Percentiles rank a stretch among this genome's conserved stretches.
Conservation (phyloP, 805 yeast species). For the Candida ipomoeae region DNA sequence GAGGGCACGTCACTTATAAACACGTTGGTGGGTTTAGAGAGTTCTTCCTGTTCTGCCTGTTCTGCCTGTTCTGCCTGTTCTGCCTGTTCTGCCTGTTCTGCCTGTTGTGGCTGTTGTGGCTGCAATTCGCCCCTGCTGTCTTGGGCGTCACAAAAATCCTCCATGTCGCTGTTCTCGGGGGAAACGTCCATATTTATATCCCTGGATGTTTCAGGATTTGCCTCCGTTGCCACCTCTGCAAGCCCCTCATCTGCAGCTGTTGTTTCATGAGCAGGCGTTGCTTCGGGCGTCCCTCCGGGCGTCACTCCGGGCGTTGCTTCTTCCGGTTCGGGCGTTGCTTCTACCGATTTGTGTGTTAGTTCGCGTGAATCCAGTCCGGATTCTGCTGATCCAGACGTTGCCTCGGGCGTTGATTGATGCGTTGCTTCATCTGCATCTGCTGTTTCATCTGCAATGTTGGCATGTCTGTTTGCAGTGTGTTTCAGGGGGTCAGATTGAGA, state of each 20-base stretch:
- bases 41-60: too few relatives aligned
- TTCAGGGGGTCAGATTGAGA: neutral
- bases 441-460: neutral
- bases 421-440: neutral
- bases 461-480: neutral
- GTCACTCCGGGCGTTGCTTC: too few relatives aligned
- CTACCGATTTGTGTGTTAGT: too few relatives aligned
- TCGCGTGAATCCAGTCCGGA: too few relatives aligned
- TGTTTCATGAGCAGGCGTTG: neutral
- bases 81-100: neutral
- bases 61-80: too few relatives aligned
- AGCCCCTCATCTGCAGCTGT: neutral
- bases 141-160: slow-evolving; percentile 2
- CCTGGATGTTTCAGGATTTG: neutral
- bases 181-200: neutral
- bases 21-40: neutral
- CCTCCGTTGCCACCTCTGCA: neutral
- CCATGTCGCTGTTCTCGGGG: neutral
- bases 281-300: neutral
- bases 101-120: neutral
- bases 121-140: neutral
- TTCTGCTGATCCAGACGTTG: too few relatives aligned
- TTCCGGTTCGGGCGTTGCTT: too few relatives aligned
- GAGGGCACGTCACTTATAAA: slow-evolving; percentile 2
- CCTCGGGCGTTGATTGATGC: too few relatives aligned